Conservation (phyloP, 73 alveolate genomes). For the Loxodes magnus region DNA sequence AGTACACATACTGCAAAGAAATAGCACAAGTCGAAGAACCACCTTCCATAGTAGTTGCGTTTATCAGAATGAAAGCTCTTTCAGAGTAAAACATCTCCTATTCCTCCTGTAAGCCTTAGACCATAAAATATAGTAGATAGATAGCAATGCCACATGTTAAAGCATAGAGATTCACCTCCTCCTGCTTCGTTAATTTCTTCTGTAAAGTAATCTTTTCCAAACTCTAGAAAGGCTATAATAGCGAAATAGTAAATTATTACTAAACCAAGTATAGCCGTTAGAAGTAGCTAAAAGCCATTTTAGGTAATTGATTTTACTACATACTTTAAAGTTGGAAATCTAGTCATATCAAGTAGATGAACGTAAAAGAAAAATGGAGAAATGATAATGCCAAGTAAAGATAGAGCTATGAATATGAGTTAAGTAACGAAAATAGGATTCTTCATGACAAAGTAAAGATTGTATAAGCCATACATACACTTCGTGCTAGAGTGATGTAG, state of each 20-base stretch:
- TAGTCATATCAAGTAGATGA: conserved; percentile 59
- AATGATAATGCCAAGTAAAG: too few species aligned
- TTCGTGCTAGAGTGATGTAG: too few species aligned
- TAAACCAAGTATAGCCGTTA: conserved; percentile 69
- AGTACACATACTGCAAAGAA: conserved; percentile 48
- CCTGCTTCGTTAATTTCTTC: conserved; percentile 43
- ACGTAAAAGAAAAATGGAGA: conserved; percentile 22
- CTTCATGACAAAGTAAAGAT: too few species aligned
- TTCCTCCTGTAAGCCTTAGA: conserved; percentile 79
- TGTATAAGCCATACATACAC: too few species aligned
- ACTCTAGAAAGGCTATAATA: conserved; percentile 53
- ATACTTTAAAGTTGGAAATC: conserved; percentile 49
- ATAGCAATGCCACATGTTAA: conserved; percentile 47
- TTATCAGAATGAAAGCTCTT: conserved; percentile 12
- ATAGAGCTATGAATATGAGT: too few species aligned
- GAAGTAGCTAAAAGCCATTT: conserved; percentile 56
- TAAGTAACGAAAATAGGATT: too few species aligned
- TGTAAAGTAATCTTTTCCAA: conserved; percentile 45
- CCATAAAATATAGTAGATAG: conserved; percentile 49
- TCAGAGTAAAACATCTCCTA: conserved; percentile 37
- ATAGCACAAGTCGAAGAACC: conserved; percentile 40
- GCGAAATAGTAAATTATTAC: conserved; percentile 68
- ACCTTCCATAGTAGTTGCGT: conserved; percentile 23
- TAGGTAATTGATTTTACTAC: conserved; percentile 67
- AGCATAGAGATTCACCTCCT: conserved; percentile 33